These are phyloP conservation scores for Colletotrichum tropicale DNA, from an alignment of 2,329 filamentous ascomycete species.

Conservation along the genomic window DNA sequence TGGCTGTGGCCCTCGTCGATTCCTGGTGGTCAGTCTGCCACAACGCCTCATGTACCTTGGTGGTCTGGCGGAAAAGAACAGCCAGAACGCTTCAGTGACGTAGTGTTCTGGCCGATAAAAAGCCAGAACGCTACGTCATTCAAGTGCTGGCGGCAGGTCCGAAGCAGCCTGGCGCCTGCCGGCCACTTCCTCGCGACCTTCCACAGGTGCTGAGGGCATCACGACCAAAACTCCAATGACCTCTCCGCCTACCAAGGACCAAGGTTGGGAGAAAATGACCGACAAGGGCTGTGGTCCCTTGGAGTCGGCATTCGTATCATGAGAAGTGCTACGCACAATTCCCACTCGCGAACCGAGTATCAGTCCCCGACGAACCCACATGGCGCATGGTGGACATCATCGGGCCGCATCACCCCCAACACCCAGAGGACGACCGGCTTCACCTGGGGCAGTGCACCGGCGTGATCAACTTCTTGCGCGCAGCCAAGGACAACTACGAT, in stretches of 20 bases:
- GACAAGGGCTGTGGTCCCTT: not conserved
- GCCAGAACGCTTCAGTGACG: not conserved
- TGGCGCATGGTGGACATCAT: not conserved
- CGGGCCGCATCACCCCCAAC: not conserved
- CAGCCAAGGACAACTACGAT: not conserved
- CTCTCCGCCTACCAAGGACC: not conserved
- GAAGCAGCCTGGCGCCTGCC: not conserved
- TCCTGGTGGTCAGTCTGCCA: too few relatives aligned
- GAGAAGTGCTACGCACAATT: not conserved
- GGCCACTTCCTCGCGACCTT: not conserved
- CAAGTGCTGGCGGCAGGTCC: too few relatives aligned
- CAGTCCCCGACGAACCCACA: not conserved
- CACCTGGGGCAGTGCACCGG: not conserved
- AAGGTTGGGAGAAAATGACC: not conserved
- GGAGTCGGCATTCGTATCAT: not conserved
- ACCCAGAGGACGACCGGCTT: not conserved
- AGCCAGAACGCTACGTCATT: too few relatives aligned
- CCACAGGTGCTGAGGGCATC: not conserved
- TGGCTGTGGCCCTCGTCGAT: too few relatives aligned
- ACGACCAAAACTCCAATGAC: not conserved
- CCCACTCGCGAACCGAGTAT: not conserved
- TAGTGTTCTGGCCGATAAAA: not conserved
- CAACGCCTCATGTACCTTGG: not conserved
- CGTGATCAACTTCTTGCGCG: not conserved
- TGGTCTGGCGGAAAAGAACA: not conserved